These are phyloP conservation scores for Saturnispora galanensis DNA, from an alignment of 805 yeast species.

Conservation along the genomic window DNA sequence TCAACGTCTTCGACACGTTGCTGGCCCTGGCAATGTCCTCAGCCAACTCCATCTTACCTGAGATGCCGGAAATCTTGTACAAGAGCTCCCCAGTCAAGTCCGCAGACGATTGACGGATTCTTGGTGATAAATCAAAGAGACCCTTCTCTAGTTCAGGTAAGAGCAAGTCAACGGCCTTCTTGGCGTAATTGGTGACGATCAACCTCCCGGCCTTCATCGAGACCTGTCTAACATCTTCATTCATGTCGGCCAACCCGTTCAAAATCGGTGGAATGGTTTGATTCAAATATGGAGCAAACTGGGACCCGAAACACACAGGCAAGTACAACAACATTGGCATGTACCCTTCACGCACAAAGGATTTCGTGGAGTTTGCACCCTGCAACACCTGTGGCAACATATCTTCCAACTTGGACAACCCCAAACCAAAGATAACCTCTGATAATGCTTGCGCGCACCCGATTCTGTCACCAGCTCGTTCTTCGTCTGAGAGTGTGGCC, in stretches of 20 bases:
- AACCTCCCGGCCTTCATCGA: constrained; percentile 89
- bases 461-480: constrained; percentile 78
- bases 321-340: constrained; percentile 81
- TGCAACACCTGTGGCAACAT: constrained; percentile 69
- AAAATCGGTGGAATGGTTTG: constrained; percentile 87
- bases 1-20: constrained; percentile 52
- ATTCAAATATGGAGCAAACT: constrained; percentile 80
- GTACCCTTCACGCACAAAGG: constrained; percentile 80
- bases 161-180: constrained; percentile 83
- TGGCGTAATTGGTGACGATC: constrained; percentile 83
- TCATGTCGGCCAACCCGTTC: constrained; percentile 81
- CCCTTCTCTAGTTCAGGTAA: constrained; percentile 93
- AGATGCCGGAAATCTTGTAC: constrained; percentile 88
- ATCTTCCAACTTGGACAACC: constrained; percentile 80
- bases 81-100: constrained; percentile 91
- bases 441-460: constrained; percentile 97
- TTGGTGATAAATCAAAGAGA: constrained; percentile 65
- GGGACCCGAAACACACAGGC: constrained; percentile 91
- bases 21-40: constrained; percentile 40
- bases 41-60: constrained; percentile 61
- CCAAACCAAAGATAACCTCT: constrained; percentile 89
- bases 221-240: constrained; percentile 79
- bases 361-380: constrained; percentile 56
- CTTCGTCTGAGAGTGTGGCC: constrained; percentile 64
- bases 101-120: constrained; percentile 88